Evolutionary conservation across 371 early-diverging fungal genomes (phyloP), one percentile per base, ranked within the genome.

Genomic region (Encephalitozoon intestinalis): DNA sequence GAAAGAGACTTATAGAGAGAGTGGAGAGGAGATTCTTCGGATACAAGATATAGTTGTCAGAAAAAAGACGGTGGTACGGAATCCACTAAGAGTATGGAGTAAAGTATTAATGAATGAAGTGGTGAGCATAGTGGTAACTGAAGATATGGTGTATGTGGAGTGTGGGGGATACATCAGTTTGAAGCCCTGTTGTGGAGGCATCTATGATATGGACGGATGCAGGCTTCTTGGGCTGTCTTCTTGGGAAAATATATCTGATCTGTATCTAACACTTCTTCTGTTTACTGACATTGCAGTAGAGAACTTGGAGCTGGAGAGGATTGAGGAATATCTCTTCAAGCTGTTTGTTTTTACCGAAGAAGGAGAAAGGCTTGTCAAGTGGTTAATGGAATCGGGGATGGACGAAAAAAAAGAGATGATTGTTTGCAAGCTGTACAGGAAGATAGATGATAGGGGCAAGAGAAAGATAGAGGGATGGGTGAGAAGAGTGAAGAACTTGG

Each of bases 401-500:
- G 15, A 25, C 15, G 15, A 11, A 6, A 23, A 23, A n/a, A 37
- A 46, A 9, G 68, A 68, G 51, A 68, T 37, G n/a, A 18, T 68
- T 49, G 28, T 68, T 18, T 70, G 70, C n/a, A 53, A 40, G 26
- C 25, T 70, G 23, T 70, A 70, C 26, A 53, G 70, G 25, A 39
- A 50, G 43, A 43, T 70, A 4, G 70, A 70, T 41, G 70, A 70
- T 23, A 40, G n/a, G 37, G 52, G 52, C 9, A 51, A 54, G 23
- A 31, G 40, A 41, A 39, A 41, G 34, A 23, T 70, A n/a, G 26
- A 37, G 23, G 11, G 26, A 12, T 68, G 46, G 37, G 30, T 68
- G 23, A 18, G 15, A 12, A 25, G 58, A 8, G 28, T 51, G 12
- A 2, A 40, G 3, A 21, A 11, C 12, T 40, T 54, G 1, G 52